Evolutionary conservation across 257 asterid genomes (phyloP), one percentile per base, ranked within the genome.

Genomic region (Nicotiana noctiflora): DNA sequence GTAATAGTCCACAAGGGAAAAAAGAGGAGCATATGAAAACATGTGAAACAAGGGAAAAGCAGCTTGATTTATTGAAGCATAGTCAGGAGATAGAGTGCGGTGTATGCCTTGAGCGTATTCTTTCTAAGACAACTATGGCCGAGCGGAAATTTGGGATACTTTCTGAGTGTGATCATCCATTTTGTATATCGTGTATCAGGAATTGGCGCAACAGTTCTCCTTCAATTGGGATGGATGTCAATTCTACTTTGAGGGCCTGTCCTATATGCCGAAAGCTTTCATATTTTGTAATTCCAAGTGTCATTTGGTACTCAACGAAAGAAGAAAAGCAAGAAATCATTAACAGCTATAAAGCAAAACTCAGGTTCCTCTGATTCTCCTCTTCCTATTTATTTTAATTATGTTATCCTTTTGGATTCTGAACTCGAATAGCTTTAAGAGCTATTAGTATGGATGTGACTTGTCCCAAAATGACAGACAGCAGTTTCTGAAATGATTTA

Each of bases 21-120:
- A 85, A 82, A 84, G 98, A 92, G 84, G 93, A 93, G 63, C 99
- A 95, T 89, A 13, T 81, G 81, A 88, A 82, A 84, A 83, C 88
- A 76, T 95, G 99, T 87, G 87, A 84, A 86, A 94, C 86, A 84
- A 92, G 90, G 88, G 97, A 92, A 89, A 90, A 87, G 25, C 90
- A 91, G 76, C 82, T 92, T 78, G 96, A 94, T 59, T 87, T 97
- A 66, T 76, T 92, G 83, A 85, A 87, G 75, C 89, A 65, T 31
- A 96, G 99, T 88, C 98, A 88, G 85, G 97, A 92, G 76, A 91
- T 96, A 85, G 98, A 96, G 86, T 96, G 99, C 88, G 86, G 94
- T 77, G 99, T 96, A 79, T 96, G 99, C 83, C 97, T 93, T 67
- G 99, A 96, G 83, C 90, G 91, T 74, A 92, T 96, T 83, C 92